Evolutionary conservation across 2,329 filamentous ascomycete species (phyloP).

Genomic region (Diaporthe australafricana): DNA sequence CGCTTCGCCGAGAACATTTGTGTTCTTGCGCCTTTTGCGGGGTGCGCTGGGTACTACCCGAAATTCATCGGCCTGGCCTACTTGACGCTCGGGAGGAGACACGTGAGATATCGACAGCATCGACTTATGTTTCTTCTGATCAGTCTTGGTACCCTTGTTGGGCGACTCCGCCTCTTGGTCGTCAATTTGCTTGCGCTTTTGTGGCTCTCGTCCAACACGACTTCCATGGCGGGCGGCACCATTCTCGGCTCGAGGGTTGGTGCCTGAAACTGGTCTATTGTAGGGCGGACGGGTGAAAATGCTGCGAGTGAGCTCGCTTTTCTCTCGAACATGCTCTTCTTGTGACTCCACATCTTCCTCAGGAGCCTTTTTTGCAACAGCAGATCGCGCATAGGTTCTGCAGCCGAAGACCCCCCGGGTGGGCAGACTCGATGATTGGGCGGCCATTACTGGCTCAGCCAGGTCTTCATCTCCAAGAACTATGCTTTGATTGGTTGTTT

Average conservation of each 20-base stretch:
- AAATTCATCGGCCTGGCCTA: not conserved
- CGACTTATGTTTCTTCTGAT: not conserved
- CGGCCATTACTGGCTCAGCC: not conserved
- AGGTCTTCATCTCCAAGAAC: not conserved
- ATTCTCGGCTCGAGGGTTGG: not conserved
- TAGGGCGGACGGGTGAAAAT: slow-evolving; percentile 25
- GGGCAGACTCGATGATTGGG: not conserved
- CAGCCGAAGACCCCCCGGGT: not conserved
- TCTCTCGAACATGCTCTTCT: not conserved
- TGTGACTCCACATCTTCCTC: not conserved
- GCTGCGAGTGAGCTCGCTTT: not conserved
- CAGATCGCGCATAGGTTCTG: not conserved
- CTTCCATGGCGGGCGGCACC: no score
- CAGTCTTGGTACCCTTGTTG: not conserved
- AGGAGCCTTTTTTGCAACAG: not conserved
- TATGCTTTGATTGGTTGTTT: not conserved
- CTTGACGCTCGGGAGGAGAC: not conserved
- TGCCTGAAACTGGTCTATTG: slow-evolving; percentile 32
- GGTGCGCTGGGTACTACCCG: not conserved
- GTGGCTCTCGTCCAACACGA: not conserved
- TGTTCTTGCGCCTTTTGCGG: slow-evolving; percentile 1
- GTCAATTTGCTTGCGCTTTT: slow-evolving; percentile 14
- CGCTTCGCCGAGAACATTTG: not conserved
- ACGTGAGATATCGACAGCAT: not conserved
- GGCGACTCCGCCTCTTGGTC: not conserved